Evolutionary conservation across 805 yeast species (phyloP).

Genomic region (Starmera amethionina): DNA sequence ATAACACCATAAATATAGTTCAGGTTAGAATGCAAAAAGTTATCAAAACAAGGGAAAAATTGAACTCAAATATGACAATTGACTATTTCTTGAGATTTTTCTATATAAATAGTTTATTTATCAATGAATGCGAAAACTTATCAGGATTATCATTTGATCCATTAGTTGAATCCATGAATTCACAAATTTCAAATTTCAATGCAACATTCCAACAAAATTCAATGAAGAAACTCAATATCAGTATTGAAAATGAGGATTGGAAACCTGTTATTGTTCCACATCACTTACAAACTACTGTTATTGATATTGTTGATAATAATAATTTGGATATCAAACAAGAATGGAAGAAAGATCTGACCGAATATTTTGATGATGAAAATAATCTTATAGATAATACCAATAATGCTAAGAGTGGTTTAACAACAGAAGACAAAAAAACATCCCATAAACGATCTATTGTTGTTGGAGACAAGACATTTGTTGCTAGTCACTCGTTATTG

Average conservation of each 20-base stretch:
- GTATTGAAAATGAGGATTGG: slow-evolving; percentile 71
- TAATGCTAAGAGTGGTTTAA: slow-evolving; percentile 4
- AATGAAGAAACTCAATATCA: slow-evolving; percentile 33
- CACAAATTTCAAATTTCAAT: slow-evolving; percentile 54
- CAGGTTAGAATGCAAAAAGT: slow-evolving; percentile 74
- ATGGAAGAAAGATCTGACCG: slow-evolving; percentile 35
- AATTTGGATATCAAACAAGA: slow-evolving; percentile 31
- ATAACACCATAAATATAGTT: slow-evolving; percentile 56
- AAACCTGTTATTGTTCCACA: slow-evolving; percentile 52
- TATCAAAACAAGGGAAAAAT: slow-evolving; percentile 65
- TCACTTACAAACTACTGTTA: slow-evolving; percentile 37
- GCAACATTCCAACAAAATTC: slow-evolving; percentile 44
- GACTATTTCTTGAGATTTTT: slow-evolving; percentile 61
- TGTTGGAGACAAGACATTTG: slow-evolving; percentile 46
- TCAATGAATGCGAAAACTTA: slow-evolving; percentile 75
- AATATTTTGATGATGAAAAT: slow-evolving; percentile 8
- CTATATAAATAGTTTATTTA: slow-evolving; percentile 55
- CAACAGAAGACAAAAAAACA: slow-evolving; percentile 4
- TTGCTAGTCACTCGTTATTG: slow-evolving; percentile 42
- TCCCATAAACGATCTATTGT: slow-evolving; percentile 31
- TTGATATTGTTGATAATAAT: slow-evolving; percentile 39
- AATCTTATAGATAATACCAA: slow-evolving; percentile 3
- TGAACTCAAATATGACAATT: slow-evolving; percentile 46
- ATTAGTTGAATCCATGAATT: slow-evolving; percentile 57
- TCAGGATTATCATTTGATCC: slow-evolving; percentile 52